Evolutionary conservation across 192 early-diverging fungal genomes (phyloP).

Genomic region (Geosiphon pyriformis): DNA sequence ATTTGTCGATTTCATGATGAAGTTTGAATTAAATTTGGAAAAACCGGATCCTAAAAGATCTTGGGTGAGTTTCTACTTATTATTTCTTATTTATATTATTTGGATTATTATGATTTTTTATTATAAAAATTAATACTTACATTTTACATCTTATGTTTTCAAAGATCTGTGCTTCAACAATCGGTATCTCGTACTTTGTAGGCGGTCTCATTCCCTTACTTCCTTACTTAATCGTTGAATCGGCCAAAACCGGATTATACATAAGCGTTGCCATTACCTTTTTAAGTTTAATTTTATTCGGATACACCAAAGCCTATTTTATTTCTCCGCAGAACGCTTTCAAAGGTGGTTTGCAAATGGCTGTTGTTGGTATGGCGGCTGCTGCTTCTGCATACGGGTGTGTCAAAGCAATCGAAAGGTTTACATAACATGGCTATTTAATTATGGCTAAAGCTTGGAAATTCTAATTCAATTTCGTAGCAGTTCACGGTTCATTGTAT

Average conservation of each 20-base stretch:
- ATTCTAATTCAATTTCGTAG: too few species aligned
- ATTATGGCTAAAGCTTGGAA: too few species aligned
- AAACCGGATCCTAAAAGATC: slow-evolving; percentile 50
- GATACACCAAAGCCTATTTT: slow-evolving; percentile 47
- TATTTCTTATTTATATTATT: not conserved
- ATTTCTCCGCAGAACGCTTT: slow-evolving; percentile 39
- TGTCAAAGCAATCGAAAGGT: slow-evolving; percentile 10
- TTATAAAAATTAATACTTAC: not conserved
- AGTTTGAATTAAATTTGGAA: slow-evolving; percentile 57
- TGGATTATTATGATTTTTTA: not conserved
- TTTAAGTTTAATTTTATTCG: slow-evolving; percentile 53
- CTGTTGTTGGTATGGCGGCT: slow-evolving; percentile 42
- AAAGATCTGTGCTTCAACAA: slow-evolving; percentile 52
- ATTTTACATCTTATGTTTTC: not conserved
- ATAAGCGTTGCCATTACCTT: slow-evolving; percentile 50
- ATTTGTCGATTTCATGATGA: slow-evolving; percentile 74
- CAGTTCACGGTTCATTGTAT: too few species aligned
- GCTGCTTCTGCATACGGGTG: slow-evolving; percentile 26
- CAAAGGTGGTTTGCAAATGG: slow-evolving; percentile 39
- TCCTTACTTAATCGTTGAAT: slow-evolving; percentile 49
- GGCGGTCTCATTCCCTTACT: slow-evolving; percentile 62
- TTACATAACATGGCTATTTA: too few species aligned
- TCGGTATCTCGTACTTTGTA: slow-evolving; percentile 55
- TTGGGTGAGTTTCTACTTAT: slow-evolving; percentile 35
- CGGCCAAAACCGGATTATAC: slow-evolving; percentile 36